These are phyloP conservation scores for Sclerotinia minor DNA, from an alignment of 2,329 filamentous ascomycete genomes.

Conservation along the genomic window DNA sequence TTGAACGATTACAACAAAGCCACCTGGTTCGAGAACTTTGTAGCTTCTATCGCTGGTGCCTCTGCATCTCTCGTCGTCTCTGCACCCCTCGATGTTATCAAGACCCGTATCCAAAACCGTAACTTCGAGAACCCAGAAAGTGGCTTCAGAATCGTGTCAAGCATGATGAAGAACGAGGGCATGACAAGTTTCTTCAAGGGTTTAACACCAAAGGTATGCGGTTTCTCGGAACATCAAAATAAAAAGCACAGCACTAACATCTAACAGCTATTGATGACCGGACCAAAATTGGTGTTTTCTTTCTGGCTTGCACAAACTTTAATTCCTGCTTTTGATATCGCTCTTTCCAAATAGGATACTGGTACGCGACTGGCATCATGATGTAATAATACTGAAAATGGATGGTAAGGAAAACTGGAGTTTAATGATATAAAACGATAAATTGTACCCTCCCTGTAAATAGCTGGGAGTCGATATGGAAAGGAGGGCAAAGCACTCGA, in stretches of 20 bases:
- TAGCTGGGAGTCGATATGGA: conserved; percentile 20
- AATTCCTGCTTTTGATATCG: conserved; percentile 84
- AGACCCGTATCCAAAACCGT: conserved; percentile 96
- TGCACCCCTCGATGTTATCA: conserved; percentile 95
- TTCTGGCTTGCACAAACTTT: conserved; percentile 99
- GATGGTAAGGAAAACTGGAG: conserved; percentile 21
- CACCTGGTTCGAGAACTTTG: conserved; percentile 92
- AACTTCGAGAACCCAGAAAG: conserved; percentile 98
- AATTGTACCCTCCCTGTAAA: conserved; percentile 30
- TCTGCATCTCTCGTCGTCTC: conserved; percentile 94
- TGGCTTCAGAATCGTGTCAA: conserved; percentile 85
- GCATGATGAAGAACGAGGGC: conserved; percentile 93
- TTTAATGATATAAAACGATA: conserved; percentile 28
- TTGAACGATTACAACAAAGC: conserved; percentile 95
- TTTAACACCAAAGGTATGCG: conserved; percentile 76
- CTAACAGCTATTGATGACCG: conserved; percentile 85
- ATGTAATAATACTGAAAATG: conserved; percentile 27
- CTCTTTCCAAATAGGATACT: conserved; percentile 37
- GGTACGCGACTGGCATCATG: neutral
- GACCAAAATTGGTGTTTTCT: conserved; percentile 97
- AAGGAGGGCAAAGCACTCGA: conserved; percentile 27
- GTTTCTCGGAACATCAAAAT: neutral
- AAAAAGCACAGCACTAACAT: conserved; percentile 24
- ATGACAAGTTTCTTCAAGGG: conserved; percentile 94
- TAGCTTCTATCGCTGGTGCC: conserved; percentile 92